Conservation (phyloP, 805 yeast genomes). For the Komagataella phaffii region DNA sequence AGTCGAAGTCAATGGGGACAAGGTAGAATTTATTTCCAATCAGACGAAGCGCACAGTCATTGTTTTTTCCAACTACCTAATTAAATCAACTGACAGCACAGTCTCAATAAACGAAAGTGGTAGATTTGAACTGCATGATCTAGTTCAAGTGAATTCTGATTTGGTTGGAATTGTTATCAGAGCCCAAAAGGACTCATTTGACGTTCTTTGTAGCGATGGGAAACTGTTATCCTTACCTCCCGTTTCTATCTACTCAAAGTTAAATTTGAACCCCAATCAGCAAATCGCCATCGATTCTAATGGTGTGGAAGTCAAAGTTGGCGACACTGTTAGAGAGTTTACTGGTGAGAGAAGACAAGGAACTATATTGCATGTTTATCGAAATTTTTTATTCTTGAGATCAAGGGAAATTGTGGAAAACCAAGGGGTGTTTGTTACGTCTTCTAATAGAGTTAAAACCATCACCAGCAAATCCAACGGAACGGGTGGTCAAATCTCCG, state of each 20-base stretch:
- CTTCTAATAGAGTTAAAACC: conserved; percentile 64
- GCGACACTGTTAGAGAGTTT: conserved; percentile 84
- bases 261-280: conserved; percentile 49
- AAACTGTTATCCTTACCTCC: conserved; percentile 60
- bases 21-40: conserved; percentile 82
- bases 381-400: conserved; percentile 66
- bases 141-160: conserved; percentile 78
- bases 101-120: conserved; percentile 61
- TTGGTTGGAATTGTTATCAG: conserved; percentile 81
- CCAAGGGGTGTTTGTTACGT: conserved; percentile 81
- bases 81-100: conserved; percentile 77
- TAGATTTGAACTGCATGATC: conserved; percentile 75
- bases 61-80: conserved; percentile 83
- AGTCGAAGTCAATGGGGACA: conserved; percentile 67
- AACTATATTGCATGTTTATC: conserved; percentile 72
- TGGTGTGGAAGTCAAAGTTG: conserved; percentile 77
- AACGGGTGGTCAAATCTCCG: conserved; percentile 12
- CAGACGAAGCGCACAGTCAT: conserved; percentile 81
- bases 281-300: conserved; percentile 76
- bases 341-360: conserved; percentile 85
- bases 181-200: conserved; percentile 79
- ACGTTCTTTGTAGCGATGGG: conserved; percentile 74
- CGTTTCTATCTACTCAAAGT: conserved; percentile 68
- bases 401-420: conserved; percentile 73
- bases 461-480: conserved; percentile 61